Conservation (phyloP, 495 filamentous ascomycete genomes). For the Penicillium desertorum region DNA sequence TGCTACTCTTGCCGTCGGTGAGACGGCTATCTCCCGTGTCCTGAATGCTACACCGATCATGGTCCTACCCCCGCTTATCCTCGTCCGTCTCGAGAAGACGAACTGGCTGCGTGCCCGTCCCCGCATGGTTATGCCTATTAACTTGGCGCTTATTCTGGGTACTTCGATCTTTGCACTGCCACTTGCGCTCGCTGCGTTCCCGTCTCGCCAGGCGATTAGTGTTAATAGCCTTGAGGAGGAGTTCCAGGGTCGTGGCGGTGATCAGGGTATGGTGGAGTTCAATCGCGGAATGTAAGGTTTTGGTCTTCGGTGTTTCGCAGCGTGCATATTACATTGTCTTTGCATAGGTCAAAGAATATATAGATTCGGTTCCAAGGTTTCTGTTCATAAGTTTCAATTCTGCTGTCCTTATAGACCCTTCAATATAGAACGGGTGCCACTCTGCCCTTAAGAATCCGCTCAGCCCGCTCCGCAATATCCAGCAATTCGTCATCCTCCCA, state of each 20-base stretch:
- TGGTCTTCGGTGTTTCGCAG: slow-evolving; percentile 9
- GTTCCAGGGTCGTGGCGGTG: slow-evolving; percentile 75
- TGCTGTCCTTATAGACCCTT: background rate
- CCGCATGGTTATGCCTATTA: slow-evolving; percentile 70
- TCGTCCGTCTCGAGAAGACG: slow-evolving; percentile 77
- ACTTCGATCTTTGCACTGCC: slow-evolving; percentile 83
- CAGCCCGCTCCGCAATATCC: slow-evolving; percentile 45
- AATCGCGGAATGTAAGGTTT: slow-evolving; percentile 76
- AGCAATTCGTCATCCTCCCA: slow-evolving; percentile 56
- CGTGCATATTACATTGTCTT: slow-evolving; percentile 12
- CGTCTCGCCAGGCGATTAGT: slow-evolving; percentile 77
- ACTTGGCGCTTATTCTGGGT: slow-evolving; percentile 75
- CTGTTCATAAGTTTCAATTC: slow-evolving; percentile 4
- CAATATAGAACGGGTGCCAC: slow-evolving; percentile 43
- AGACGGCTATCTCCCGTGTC: slow-evolving; percentile 86
- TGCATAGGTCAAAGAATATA: slow-evolving; percentile 1
- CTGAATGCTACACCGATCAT: slow-evolving; percentile 95
- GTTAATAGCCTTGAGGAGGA: slow-evolving; percentile 74
- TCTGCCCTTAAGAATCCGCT: slow-evolving; percentile 45
- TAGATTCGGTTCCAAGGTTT: slow-evolving; percentile 6
- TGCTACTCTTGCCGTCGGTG: slow-evolving; percentile 81
- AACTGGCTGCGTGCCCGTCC: slow-evolving; percentile 73
- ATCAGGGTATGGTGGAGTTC: slow-evolving; percentile 77
- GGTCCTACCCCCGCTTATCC: slow-evolving; percentile 82
- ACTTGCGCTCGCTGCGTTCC: slow-evolving; percentile 78